Evolutionary conservation across 208 protist genomes (phyloP).

Genomic region (Leishmania aethiopica): DNA sequence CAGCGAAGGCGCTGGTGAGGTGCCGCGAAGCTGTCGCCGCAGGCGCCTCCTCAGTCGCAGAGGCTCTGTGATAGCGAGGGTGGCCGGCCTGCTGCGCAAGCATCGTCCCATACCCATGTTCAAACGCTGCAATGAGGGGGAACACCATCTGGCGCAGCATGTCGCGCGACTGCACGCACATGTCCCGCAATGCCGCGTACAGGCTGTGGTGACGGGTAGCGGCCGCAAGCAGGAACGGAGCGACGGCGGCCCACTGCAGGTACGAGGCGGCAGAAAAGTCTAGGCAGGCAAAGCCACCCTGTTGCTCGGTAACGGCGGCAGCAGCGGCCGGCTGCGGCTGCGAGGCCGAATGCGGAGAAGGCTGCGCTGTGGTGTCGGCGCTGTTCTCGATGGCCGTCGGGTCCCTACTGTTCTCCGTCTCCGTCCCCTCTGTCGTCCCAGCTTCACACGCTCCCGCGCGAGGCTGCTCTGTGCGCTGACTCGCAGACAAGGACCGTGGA

Average conservation of each 20-base stretch:
- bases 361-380: not conserved
- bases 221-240: slow-evolving; percentile 54
- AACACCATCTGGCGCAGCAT: slow-evolving; percentile 79
- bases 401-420: not conserved
- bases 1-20: not conserved
- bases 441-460: not conserved
- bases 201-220: slow-evolving; percentile 49
- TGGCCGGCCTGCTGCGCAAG: slow-evolving; percentile 24
- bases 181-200: slow-evolving; percentile 54
- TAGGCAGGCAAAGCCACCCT: slow-evolving; percentile 53
- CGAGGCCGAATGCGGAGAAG: not conserved
- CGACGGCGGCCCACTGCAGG: slow-evolving; percentile 63
- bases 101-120: slow-evolving; percentile 46
- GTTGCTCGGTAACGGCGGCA: not conserved
- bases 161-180: slow-evolving; percentile 63
- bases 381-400: not conserved
- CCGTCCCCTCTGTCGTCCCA: not conserved
- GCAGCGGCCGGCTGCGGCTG: not conserved
- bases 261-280: slow-evolving; percentile 64
- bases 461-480: slow-evolving; percentile 7
- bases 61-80: not conserved
- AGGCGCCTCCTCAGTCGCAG: not conserved
- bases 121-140: slow-evolving; percentile 64
- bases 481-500: slow-evolving; percentile 4
- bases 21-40: not conserved